These are phyloP conservation scores for Talaromyces pinophilus DNA, from an alignment of 2,329 filamentous ascomycete genomes.

Conservation along the genomic window DNA sequence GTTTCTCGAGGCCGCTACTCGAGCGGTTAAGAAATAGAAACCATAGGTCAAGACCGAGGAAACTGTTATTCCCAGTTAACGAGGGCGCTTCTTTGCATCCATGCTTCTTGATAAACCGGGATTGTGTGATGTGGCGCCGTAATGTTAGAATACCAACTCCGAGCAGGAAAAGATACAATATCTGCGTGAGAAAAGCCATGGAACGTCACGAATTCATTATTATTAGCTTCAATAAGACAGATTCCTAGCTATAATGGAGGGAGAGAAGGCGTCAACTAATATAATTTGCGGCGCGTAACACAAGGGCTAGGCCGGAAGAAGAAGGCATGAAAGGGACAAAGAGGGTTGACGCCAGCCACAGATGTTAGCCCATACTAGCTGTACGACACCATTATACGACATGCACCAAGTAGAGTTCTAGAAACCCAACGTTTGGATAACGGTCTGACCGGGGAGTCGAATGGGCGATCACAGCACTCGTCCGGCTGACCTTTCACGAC, in stretches of 20 bases:
- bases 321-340: not conserved
- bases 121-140: not conserved
- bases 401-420: not conserved
- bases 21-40: constrained; percentile 13
- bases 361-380: not conserved
- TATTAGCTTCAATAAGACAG: not conserved
- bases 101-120: constrained; percentile 11
- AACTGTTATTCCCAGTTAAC: not conserved
- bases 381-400: not conserved
- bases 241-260: not conserved
- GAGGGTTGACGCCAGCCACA: not conserved
- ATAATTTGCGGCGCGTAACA: not conserved
- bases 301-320: not conserved
- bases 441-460: not conserved
- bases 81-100: constrained; percentile 15
- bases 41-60: constrained; percentile 9
- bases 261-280: not conserved
- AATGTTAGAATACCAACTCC: not conserved
- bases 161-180: not conserved
- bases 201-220: not conserved
- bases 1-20: constrained; percentile 10
- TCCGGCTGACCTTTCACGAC: not conserved
- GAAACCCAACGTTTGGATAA: not conserved
- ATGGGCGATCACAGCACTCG: not conserved
- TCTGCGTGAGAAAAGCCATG: not conserved